phyloP scores from a whole-genome alignment of 306 rosid species.

The Crotalaria pallida region DNA sequence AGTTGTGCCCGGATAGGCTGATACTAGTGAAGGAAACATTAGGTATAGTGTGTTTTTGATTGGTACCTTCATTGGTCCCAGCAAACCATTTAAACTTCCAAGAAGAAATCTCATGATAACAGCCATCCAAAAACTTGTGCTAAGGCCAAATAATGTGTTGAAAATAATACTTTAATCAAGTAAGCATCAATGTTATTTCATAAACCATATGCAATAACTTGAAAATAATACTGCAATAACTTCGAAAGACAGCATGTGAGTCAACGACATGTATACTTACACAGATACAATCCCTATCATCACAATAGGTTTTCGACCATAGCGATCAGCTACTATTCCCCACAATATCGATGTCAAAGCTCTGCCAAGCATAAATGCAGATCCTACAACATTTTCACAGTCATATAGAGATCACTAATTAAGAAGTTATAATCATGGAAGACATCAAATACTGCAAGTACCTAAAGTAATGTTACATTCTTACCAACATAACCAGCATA shows the following conservation, averaged over 20 bases:
- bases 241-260: not conserved
- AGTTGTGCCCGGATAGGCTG: not conserved
- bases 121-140: conserved; percentile 75
- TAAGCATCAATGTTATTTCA: not conserved
- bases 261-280: conserved; percentile 23
- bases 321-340: conserved; percentile 67
- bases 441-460: not conserved
- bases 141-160: conserved; percentile 68
- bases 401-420: not conserved
- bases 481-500: conserved; percentile 63
- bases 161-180: conserved; percentile 39
- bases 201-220: not conserved
- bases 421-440: not conserved
- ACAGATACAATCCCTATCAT: conserved; percentile 35
- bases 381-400: conserved; percentile 32
- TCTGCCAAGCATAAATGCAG: conserved; percentile 65
- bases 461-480: not conserved
- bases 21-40: not conserved
- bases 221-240: no score
- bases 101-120: conserved; percentile 56
- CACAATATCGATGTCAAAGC: conserved; percentile 49
- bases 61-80: conserved; percentile 68
- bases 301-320: conserved; percentile 62
- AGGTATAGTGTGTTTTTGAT: not conserved
- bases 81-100: conserved; percentile 59